Conservation (phyloP, 352 stramenopile genomes). For the Pythium rhizo-oryzae region DNA sequence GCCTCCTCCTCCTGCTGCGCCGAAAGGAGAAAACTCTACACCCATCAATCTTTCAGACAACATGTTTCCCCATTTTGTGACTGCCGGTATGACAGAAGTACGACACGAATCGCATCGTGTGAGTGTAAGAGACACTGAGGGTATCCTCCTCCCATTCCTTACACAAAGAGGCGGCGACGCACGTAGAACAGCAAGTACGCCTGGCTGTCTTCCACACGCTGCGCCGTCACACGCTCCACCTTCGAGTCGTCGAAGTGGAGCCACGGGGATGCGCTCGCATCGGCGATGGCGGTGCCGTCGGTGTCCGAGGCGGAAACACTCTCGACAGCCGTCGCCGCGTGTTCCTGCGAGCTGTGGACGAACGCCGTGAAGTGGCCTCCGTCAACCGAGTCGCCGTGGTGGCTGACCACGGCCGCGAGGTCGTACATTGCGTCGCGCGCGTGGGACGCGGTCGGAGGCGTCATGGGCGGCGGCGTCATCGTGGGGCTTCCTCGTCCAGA, state of each 20-base stretch:
- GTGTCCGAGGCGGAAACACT: no score
- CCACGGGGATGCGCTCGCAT: constrained; percentile 35
- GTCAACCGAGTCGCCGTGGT: constrained; percentile 70
- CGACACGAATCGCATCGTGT: no score
- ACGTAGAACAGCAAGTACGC: constrained; percentile 61
- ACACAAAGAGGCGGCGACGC: constrained; percentile 31
- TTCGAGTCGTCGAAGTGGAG: constrained; percentile 64
- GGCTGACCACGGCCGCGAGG: constrained; percentile 59
- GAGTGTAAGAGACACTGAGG: no score
- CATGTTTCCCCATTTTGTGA: no score
- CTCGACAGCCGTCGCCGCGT: background rate
- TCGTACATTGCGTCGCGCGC: constrained; percentile 54
- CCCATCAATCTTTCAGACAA: no score
- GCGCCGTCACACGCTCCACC: constrained; percentile 38
- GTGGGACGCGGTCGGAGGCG: constrained; percentile 13
- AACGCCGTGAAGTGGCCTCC: constrained; percentile 77
- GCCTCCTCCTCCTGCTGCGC: no score
- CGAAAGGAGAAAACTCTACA: no score
- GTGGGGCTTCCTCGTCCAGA: constrained; percentile 6
- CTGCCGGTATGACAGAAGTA: no score
- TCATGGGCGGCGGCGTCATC: constrained; percentile 4
- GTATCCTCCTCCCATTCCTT: no score
- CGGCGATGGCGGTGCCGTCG: background rate
- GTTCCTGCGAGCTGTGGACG: constrained; percentile 34
- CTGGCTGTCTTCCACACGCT: constrained; percentile 52